Conservation (phyloP, 345 rosid genomes). For the Heritiera fomes region DNA sequence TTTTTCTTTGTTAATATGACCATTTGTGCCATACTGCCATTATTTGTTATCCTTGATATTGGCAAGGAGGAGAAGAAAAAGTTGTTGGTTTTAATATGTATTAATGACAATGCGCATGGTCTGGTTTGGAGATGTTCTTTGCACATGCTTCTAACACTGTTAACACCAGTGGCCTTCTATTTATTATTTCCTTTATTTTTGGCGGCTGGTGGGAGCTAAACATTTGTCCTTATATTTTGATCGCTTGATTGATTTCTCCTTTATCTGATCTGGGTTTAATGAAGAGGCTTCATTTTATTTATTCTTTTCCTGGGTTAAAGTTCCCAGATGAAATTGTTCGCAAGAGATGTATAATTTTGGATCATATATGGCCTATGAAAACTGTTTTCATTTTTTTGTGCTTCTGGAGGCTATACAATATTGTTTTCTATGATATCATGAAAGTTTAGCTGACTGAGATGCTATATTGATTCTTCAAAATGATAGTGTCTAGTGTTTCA, state of each 20-base stretch:
- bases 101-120: conserved; percentile 23
- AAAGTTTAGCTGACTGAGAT: conserved; percentile 9
- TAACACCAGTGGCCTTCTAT: conserved; percentile 5
- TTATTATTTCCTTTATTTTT: not conserved
- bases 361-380: conserved; percentile 13
- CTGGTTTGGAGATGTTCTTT: conserved; percentile 19
- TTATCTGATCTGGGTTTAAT: not conserved
- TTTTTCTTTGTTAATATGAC: not conserved
- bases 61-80: conserved; percentile 18
- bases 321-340: not conserved
- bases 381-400: not conserved
- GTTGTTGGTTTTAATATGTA: conserved; percentile 25
- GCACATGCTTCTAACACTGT: conserved; percentile 25
- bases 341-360: not conserved
- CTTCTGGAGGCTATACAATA: not conserved
- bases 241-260: not conserved
- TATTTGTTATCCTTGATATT: conserved; percentile 10
- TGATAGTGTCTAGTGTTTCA: not conserved
- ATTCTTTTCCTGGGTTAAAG: not conserved
- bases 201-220: not conserved
- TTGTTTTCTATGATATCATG: not conserved
- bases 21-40: not conserved
- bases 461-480: not conserved
- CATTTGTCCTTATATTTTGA: conserved; percentile 10
- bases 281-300: conserved; percentile 12